phyloP scores from a whole-genome alignment of 306 rosid genomes.

The Luffa aegyptiaca region DNA sequence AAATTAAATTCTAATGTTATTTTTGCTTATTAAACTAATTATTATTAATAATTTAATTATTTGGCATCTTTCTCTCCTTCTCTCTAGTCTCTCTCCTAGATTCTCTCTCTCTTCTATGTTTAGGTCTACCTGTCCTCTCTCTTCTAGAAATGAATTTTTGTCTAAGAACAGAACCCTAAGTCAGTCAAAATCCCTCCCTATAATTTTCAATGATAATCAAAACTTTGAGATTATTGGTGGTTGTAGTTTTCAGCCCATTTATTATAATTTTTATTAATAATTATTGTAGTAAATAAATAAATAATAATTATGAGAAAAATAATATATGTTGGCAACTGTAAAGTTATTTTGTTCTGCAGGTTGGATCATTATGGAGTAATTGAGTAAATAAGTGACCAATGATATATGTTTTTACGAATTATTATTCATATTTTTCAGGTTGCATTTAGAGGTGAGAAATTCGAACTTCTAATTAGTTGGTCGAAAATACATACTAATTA shows the following conservation, averaged over 20 bases:
- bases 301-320: neutral
- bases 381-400: neutral
- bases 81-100: neutral
- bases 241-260: neutral
- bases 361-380: neutral
- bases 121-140: neutral
- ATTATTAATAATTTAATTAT: neutral
- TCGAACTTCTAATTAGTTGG: no score
- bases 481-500: no score
- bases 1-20: neutral
- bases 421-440: no score
- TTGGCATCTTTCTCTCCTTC: neutral
- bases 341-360: neutral
- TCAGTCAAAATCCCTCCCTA: neutral
- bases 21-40: neutral
- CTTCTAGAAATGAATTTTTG: neutral
- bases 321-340: neutral
- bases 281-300: neutral
- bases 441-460: no score
- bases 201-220: neutral
- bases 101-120: neutral
- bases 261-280: neutral
- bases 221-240: neutral
- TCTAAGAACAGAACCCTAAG: neutral
- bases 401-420: neutral